Evolutionary conservation across 179 eudicot genomes (phyloP).

Genomic region (Nepenthes alata): DNA sequence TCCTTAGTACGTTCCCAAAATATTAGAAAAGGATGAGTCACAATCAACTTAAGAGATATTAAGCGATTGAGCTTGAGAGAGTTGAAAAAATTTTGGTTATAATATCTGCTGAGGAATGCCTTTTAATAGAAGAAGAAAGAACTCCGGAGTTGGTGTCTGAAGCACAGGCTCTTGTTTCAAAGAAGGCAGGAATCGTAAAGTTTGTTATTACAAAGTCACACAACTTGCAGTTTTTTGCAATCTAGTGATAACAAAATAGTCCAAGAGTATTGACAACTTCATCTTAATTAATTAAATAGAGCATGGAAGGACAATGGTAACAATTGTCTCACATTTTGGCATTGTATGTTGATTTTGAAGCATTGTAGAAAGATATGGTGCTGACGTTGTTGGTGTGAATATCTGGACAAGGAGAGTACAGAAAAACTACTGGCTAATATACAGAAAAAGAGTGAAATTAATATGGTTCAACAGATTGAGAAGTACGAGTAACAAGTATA

Average conservation of each 20-base stretch:
- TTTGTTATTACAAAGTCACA: slow-evolving; percentile 26
- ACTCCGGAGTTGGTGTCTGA: slow-evolving; percentile 54
- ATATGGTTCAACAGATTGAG: slow-evolving; percentile 33
- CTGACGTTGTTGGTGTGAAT: slow-evolving; percentile 43
- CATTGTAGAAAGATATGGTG: slow-evolving; percentile 50
- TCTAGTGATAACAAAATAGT: slow-evolving; percentile 62
- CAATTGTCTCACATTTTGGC: background rate
- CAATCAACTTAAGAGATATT: slow-evolving; percentile 41
- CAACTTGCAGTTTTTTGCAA: slow-evolving; percentile 38
- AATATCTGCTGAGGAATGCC: slow-evolving; percentile 85
- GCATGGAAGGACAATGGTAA: background rate
- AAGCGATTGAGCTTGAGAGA: slow-evolving; percentile 47
- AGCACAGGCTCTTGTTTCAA: slow-evolving; percentile 39
- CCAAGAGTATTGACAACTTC: background rate
- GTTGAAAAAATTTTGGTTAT: slow-evolving; percentile 59
- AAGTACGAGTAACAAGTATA: slow-evolving; percentile 32
- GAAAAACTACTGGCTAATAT: slow-evolving; percentile 50
- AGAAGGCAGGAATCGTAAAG: slow-evolving; percentile 41
- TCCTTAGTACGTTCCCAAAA: slow-evolving; percentile 25
- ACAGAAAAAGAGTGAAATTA: slow-evolving; percentile 43
- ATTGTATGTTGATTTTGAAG: slow-evolving; percentile 3
- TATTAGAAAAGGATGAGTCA: slow-evolving; percentile 53
- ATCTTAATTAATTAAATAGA: background rate
- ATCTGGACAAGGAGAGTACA: slow-evolving; percentile 31
- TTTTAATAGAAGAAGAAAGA: slow-evolving; percentile 71